A percentile compares a stretch with the other conserved stretches of the same genome.
These are phyloP conservation scores for Xylaria hypoxylon DNA, from an alignment of 2,329 filamentous ascomycete species.

Conservation along the genomic window DNA sequence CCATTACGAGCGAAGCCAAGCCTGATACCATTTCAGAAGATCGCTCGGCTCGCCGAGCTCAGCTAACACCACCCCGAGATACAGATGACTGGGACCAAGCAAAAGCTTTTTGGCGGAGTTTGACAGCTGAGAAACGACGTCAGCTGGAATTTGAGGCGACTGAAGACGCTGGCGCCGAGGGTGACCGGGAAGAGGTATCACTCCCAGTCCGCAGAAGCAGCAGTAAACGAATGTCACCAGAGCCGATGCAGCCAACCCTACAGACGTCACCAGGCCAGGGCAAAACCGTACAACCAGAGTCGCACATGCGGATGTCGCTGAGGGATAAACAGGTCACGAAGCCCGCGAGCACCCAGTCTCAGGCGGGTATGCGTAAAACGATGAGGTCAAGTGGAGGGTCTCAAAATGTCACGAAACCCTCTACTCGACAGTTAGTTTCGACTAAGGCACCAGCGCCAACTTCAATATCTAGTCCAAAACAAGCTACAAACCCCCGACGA, in stretches of 20 bases:
- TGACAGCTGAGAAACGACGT: conserved; percentile 71
- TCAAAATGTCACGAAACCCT: conserved; percentile 19
- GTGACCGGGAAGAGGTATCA: conserved; percentile 55
- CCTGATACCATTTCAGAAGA: conserved; percentile 28
- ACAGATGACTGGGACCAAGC: conserved; percentile 74
- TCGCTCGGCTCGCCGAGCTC: conserved; percentile 17
- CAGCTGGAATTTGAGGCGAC: conserved; percentile 70
- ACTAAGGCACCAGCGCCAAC: conserved; percentile 31
- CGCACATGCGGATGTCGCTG: conserved; percentile 61
- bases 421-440: conserved; percentile 28
- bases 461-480: conserved; percentile 21
- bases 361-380: conserved; percentile 49
- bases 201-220: conserved; percentile 46
- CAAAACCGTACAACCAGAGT: conserved; percentile 44
- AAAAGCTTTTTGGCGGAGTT: conserved; percentile 76
- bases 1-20: conserved; percentile 32
- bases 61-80: conserved; percentile 24
- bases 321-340: conserved; percentile 51
- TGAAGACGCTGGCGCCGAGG: conserved; percentile 64
- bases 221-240: conserved; percentile 56
- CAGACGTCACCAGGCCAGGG: background rate
- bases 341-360: conserved; percentile 20
- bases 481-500: conserved; percentile 21
- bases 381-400: conserved; percentile 41
- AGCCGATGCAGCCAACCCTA: conserved; percentile 48